These are phyloP conservation scores for Gonapodya prolifera DNA, from an alignment of 192 early-diverging fungal genomes.

Conservation along the genomic window DNA sequence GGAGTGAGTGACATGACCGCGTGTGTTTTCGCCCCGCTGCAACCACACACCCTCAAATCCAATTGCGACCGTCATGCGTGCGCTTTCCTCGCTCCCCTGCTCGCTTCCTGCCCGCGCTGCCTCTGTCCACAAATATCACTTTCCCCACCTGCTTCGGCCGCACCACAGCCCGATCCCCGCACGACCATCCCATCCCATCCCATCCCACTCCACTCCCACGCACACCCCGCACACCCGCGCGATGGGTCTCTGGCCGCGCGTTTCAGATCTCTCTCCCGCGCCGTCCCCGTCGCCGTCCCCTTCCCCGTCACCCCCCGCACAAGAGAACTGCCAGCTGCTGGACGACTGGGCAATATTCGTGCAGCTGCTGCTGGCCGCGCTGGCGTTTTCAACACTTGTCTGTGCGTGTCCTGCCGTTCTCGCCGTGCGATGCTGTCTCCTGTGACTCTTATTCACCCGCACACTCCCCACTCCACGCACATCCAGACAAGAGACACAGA, in stretches of 20 bases:
- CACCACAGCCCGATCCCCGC: not conserved
- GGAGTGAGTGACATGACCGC: not conserved
- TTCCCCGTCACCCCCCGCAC: not conserved
- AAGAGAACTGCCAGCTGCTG: not conserved
- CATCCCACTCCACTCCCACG: not conserved
- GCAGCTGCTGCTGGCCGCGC: not conserved
- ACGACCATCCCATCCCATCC: not conserved
- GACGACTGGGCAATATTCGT: not conserved
- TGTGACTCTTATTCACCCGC: not conserved
- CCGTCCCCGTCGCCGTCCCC: not conserved
- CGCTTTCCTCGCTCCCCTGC: not conserved
- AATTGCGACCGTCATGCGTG: not conserved
- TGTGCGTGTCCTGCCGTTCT: not conserved
- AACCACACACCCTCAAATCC: not conserved
- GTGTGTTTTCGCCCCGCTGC: not conserved
- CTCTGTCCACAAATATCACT: too few species aligned
- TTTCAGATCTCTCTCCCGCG: not conserved
- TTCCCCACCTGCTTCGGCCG: not conserved
- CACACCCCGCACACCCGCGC: not conserved
- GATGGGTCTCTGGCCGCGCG: not conserved
- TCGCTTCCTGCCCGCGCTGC: not conserved
- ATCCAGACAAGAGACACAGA: not conserved
- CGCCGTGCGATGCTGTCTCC: not conserved
- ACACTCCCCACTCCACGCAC: not conserved
- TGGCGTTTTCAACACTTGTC: not conserved